Base-by-base conservation (phyloP, 495 filamentous ascomycete species). In the Neurospora sp. region DNA sequence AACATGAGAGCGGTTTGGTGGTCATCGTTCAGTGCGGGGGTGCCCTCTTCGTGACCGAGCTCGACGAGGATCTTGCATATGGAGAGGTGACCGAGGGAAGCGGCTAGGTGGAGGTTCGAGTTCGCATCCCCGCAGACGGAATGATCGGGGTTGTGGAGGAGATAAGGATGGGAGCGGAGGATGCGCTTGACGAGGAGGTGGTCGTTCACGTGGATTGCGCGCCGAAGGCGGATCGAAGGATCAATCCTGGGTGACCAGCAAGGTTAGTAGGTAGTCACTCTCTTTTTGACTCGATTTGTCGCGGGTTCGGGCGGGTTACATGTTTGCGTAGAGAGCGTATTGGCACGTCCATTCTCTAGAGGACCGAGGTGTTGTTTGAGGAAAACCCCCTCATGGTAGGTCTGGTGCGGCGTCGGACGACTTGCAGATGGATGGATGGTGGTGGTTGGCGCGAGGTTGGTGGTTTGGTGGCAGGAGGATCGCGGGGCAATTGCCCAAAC, bases 21-120 rank as follows among this genome's bases (percentile, higher is more conserved):
- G 40, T 89, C 83, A 75, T 89, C 87, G 78, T 95, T 94, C 73
- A 89, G 86, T 53, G 87, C 88, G 68, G 93, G 87, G 46, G 86
- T 84, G 35, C 82, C 83, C 46, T 81, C 77, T 71, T 91, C 90
- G 82, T 93, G 89, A 40, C 81, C 82, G 35, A 84, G 80, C n/a
- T 79, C 73, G 70, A 91, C 78, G 68, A 91, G 85, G 71, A 86
- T 75, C 69, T 81, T 79, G 79, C 87, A 88, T 74, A 94, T 90
- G 18, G 86, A 78, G 14, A 89, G 80, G 75, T 89, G 86, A n/a
- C 92, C 92, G 68, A 91, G 85, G 40, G 85, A 84, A 37, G 90
- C 89, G 39, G 92, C 90, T 10, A 96, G 86, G 80, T 96, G 93
- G 12, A 96, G 86, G 68, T 87, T 91, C 16, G 93, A 94, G 80